Evolutionary conservation across 345 rosid species (phyloP).

Genomic region (Hibiscus trionum): DNA sequence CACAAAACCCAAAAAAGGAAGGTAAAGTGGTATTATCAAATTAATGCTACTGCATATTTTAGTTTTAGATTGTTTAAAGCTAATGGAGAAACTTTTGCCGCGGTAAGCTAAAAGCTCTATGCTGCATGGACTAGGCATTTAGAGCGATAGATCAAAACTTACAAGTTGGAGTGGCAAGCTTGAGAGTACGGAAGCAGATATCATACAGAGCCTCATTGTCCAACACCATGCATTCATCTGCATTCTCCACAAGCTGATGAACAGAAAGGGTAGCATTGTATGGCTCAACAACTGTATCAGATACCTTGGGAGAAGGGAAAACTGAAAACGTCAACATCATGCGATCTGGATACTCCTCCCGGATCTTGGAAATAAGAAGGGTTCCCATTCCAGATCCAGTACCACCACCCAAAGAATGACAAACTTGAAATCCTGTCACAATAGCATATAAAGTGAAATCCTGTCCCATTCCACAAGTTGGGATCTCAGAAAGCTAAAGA

Average conservation of each 20-base stretch:
- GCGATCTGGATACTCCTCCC: conserved; percentile 16
- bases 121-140: neutral
- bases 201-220: conserved; percentile 17
- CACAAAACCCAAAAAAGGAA: neutral
- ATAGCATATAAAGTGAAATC: neutral
- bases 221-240: conserved; percentile 19
- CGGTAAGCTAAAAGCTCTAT: neutral
- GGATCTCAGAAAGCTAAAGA: neutral
- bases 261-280: conserved; percentile 16
- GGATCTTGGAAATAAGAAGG: conserved; percentile 14
- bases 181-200: conserved; percentile 15
- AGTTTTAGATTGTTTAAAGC: neutral
- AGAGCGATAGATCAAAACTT: neutral
- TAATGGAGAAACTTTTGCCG: neutral
- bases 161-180: conserved; percentile 13
- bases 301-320: conserved; percentile 15
- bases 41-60: neutral
- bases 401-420: conserved; percentile 19
- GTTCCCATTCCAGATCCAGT: conserved; percentile 18
- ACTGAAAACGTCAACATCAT: conserved; percentile 14
- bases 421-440: conserved; percentile 13
- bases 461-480: neutral
- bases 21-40: neutral
- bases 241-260: conserved; percentile 17
- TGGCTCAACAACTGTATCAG: conserved; percentile 16